A percentile compares a stretch with the other conserved stretches of the same genome.
Evolutionary conservation across 306 rosid species (phyloP).

Genomic region (Vicia sativa): DNA sequence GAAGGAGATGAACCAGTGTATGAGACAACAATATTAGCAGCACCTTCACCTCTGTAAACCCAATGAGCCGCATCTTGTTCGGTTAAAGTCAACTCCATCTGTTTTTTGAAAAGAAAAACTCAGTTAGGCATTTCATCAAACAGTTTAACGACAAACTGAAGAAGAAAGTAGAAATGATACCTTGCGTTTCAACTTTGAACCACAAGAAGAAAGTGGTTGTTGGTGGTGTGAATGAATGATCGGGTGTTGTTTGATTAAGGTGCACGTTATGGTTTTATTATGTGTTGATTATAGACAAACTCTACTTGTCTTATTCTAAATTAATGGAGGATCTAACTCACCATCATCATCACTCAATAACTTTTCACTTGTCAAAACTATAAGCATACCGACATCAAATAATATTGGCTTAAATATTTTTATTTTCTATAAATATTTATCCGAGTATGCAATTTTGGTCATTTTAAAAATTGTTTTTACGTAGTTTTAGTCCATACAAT

Average conservation of each 20-base stretch:
- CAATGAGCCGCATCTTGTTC: slow-evolving; percentile 69
- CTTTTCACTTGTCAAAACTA: no score
- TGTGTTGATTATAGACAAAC: no score
- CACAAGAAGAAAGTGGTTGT: not conserved
- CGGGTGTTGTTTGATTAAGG: not conserved
- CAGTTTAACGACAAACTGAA: not conserved
- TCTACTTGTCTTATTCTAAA: no score
- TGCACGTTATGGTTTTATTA: not conserved
- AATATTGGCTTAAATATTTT: no score
- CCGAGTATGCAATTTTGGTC: no score
- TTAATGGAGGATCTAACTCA: no score
- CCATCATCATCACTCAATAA: no score
- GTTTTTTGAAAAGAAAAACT: slow-evolving; percentile 18
- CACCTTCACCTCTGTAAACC: slow-evolving; percentile 98
- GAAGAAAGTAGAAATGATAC: slow-evolving; percentile 10
- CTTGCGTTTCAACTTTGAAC: slow-evolving; percentile 6
- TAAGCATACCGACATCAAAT: no score
- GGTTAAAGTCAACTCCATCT: slow-evolving; percentile 59
- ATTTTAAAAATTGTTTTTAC: no score
- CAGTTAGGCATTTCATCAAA: slow-evolving; percentile 34
- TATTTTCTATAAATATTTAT: no score
- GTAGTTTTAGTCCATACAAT: no score
- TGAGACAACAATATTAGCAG: slow-evolving; percentile 83
- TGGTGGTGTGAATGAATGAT: not conserved
- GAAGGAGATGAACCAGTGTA: slow-evolving; percentile 69